Evolutionary conservation across 192 early-diverging fungal species (phyloP).

Genomic region (Paraglomus brasilianum): DNA sequence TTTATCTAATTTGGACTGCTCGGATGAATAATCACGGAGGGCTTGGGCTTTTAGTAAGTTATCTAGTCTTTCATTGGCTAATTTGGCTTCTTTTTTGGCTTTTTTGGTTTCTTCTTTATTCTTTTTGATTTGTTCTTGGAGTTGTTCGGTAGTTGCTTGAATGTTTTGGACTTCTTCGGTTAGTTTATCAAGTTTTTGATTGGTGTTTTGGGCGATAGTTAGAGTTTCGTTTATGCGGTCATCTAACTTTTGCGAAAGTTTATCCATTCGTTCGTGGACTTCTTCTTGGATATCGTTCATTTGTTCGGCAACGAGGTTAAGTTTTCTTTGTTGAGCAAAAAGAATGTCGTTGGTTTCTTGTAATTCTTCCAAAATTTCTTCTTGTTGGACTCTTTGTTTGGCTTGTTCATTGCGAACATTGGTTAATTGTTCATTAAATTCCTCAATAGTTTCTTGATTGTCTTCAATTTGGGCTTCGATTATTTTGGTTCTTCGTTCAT

Average conservation of each 20-base stretch:
- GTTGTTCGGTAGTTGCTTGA: neutral
- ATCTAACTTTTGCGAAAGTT: conserved; percentile 3
- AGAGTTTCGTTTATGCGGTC: neutral
- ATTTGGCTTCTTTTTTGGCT: conserved; percentile 3
- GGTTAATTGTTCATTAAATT: conserved; percentile 6
- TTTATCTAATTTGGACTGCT: conserved; percentile 16
- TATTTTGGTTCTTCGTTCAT: neutral
- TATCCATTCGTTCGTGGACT: conserved; percentile 12
- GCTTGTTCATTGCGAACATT: neutral
- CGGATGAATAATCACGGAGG: neutral
- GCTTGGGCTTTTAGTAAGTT: conserved; percentile 1
- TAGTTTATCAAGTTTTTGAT: conserved; percentile 6
- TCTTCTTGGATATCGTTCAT: conserved; percentile 17
- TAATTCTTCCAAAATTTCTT: neutral
- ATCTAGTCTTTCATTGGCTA: conserved; percentile 6
- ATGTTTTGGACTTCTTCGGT: conserved; percentile 8
- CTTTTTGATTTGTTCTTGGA: conserved; percentile 17
- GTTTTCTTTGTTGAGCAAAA: too few relatives aligned
- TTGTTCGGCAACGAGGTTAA: conserved; percentile 9
- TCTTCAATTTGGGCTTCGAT: conserved; percentile 1
- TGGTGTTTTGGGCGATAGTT: neutral
- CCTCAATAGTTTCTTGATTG: neutral
- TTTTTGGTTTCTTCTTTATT: conserved; percentile 19
- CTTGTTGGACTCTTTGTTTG: neutral
- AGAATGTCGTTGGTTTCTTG: conserved; percentile 17